Base-by-base conservation (phyloP, 2,329 filamentous ascomycete genomes). In the Pseudogymnoascus sp. region DNA sequence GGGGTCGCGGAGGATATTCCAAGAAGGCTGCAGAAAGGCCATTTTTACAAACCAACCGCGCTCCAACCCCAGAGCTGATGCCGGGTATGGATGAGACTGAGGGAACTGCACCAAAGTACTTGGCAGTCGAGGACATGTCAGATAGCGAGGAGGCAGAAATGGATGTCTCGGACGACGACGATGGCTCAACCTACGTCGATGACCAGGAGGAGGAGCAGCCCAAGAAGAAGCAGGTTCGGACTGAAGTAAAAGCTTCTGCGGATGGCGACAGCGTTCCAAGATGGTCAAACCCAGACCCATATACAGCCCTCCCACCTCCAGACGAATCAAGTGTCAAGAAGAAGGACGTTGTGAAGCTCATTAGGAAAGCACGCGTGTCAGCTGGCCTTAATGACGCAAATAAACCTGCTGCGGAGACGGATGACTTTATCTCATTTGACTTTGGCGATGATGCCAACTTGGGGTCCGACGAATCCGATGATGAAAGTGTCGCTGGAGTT, bases 251-350 rank as follows among this genome's bases (percentile, higher is more conserved):
- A 14, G 71, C 71, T 7, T 70, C 75, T n/a, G 69, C 73, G 20
- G 77, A 74, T 64, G 70, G 78, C 60, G 75, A 77, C 12, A 66
- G 68, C 60, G 74, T 72, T 4, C 91, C 91, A 2, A 91, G 89
- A 72, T 97, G 93, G 93, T 96, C 91, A 4, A 97, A 97, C 67
- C 92, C 93, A 3, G 93, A 97, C 71, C 91, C 92, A 0, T 97
- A 97, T 74, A 96, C 90, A 5, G 89, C 85, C 2, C 78, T 96
- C 8, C 93, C 93, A 7, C 91, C 91, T 6, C 83, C 86, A 0
- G 88, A 92, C 65, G 88, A 91, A 60, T 79, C 78, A 4, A 79
- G 83, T 38, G 81, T 82, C 18, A 95, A 94, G 74, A 91, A 88
- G 73, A 87, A 85, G 66, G 91, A 97, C 66, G 87, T 97, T 38